A percentile compares a stretch with the other conserved stretches of the same genome.
Evolutionary conservation across 208 protist species (phyloP).

Genomic region (Crithidia expoeki): DNA sequence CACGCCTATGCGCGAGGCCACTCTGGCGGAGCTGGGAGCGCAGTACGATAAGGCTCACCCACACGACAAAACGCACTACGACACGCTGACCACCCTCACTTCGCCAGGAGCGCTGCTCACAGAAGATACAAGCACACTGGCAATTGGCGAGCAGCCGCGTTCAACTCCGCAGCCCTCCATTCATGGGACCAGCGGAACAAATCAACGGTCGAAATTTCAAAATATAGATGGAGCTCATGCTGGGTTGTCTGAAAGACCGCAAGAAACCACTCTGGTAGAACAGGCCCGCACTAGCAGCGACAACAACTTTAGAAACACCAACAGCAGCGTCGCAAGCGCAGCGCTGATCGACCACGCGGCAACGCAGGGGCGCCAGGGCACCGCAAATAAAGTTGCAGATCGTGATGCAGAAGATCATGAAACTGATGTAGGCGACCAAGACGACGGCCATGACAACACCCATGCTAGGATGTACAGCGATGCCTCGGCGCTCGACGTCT

Average conservation of each 20-base stretch:
- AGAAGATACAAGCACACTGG: not conserved
- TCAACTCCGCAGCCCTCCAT: not conserved
- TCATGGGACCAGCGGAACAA: too few species aligned
- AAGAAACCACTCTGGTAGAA: not conserved
- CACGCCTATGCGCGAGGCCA: constrained; percentile 3
- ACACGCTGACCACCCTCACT: constrained; percentile 11
- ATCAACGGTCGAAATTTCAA: not conserved
- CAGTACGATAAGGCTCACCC: constrained; percentile 13
- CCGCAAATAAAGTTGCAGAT: not conserved
- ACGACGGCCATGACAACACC: not conserved
- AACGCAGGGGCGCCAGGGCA: not conserved
- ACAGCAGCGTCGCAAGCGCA: not conserved
- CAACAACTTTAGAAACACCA: not conserved
- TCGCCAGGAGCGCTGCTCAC: constrained; percentile 12
- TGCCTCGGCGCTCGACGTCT: constrained; percentile 3
- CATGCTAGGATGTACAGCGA: not conserved
- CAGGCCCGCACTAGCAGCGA: not conserved
- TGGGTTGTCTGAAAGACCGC: not conserved
- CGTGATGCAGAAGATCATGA: too few species aligned
- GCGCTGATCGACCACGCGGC: not conserved
- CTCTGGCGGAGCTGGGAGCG: constrained; percentile 17
- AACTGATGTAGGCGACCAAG: not conserved
- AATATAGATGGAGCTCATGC: not conserved
- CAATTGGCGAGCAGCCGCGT: not conserved
- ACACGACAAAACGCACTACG: constrained; percentile 18